Evolutionary conservation across 2,329 filamentous ascomycete species (phyloP).

Genomic region (Colletotrichum noveboracense): DNA sequence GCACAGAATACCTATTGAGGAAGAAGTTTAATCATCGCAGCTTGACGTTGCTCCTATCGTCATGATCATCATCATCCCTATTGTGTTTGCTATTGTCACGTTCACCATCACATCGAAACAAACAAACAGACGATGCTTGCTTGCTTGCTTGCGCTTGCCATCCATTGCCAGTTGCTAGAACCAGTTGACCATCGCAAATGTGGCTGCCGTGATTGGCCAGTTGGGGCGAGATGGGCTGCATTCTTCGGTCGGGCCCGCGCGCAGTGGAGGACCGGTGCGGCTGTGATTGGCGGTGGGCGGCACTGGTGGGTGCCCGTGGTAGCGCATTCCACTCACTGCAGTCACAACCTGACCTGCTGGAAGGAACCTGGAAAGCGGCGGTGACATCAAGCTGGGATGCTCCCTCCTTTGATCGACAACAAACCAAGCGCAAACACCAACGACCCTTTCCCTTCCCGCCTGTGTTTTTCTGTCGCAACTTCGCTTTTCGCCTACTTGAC

Average conservation of each 20-base stretch:
- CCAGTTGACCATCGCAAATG: background rate
- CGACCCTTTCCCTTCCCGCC: background rate
- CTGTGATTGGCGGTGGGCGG: background rate
- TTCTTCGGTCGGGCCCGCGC: background rate
- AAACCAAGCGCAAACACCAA: background rate
- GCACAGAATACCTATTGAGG: background rate
- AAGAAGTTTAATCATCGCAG: background rate
- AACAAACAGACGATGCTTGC: background rate
- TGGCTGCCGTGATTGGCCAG: background rate
- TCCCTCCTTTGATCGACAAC: background rate
- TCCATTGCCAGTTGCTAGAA: too few relatives aligned
- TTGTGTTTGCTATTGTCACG: background rate
- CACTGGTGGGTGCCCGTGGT: background rate
- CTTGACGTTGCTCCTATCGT: background rate
- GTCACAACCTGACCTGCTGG: background rate
- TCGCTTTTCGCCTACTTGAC: background rate
- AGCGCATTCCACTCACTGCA: background rate
- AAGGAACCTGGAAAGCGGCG: background rate
- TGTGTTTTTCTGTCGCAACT: background rate
- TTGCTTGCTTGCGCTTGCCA: background rate
- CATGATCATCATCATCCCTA: background rate
- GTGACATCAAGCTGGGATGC: slow-evolving; percentile 13
- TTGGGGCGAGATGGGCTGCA: background rate
- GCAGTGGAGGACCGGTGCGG: background rate
- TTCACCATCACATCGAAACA: background rate